Percentiles rank a stretch among this genome's conserved stretches.
Conservation (phyloP, 2,329 filamentous ascomycete species). For the Cladophialophora bantiana region DNA sequence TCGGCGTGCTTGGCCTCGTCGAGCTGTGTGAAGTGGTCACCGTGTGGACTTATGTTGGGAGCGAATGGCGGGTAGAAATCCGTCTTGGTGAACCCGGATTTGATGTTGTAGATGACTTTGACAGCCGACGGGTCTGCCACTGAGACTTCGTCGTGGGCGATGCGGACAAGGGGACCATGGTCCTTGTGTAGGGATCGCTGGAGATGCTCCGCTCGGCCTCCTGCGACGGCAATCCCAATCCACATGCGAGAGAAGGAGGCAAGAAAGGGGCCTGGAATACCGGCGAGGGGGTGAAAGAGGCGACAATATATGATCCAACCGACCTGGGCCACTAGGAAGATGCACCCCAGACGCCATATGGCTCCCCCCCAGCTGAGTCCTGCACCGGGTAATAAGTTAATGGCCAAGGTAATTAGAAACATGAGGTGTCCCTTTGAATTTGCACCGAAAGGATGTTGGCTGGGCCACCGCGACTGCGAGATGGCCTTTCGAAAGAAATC, state of each 20-base stretch:
- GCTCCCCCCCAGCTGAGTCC: too few relatives aligned
- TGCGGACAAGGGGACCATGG: constrained; percentile 46
- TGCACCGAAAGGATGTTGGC: too few relatives aligned
- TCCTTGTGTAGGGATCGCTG: constrained; percentile 37
- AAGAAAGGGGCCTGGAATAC: constrained; percentile 43
- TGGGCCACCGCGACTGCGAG: too few relatives aligned
- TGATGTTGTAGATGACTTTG: constrained; percentile 41
- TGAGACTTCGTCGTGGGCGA: constrained; percentile 47
- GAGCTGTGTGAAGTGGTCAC: constrained; percentile 40
- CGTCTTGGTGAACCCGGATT: constrained; percentile 39
- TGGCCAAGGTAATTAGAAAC: too few relatives aligned
- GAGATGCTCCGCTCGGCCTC: constrained; percentile 37
- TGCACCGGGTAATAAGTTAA: too few relatives aligned
- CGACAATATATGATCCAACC: constrained; percentile 41
- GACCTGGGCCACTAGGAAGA: not conserved
- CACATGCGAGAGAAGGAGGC: constrained; percentile 41
- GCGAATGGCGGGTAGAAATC: constrained; percentile 42
- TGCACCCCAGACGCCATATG: too few relatives aligned
- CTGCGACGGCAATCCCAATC: constrained; percentile 36
- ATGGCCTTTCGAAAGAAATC: too few relatives aligned
- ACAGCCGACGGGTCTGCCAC: constrained; percentile 40
- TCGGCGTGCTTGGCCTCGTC: constrained; percentile 41
- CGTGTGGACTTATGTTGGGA: constrained; percentile 37
- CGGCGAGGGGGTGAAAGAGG: constrained; percentile 39
- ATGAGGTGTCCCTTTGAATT: too few relatives aligned